phyloP scores from a whole-genome alignment of 768 basidiomycete genomes.

The Termitomyces sp. region DNA sequence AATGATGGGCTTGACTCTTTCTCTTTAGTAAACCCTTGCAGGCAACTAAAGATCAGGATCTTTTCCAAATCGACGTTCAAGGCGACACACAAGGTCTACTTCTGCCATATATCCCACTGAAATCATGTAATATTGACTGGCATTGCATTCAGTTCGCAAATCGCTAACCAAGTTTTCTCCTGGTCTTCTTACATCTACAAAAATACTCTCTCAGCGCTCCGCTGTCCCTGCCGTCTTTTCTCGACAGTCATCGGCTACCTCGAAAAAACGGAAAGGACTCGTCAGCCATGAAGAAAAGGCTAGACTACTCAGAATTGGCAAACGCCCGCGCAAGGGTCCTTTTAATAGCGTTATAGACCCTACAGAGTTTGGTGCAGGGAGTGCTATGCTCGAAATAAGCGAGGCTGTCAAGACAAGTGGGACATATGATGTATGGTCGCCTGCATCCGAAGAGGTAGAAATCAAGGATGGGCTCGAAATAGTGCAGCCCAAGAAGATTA shows the following conservation, averaged over 20 bases:
- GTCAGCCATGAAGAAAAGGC: conserved; percentile 72
- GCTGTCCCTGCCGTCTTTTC: conserved; percentile 83
- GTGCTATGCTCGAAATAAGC: conserved; percentile 58
- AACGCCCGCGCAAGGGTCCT: conserved; percentile 66
- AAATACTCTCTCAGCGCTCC: conserved; percentile 82
- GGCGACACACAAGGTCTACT: conserved; percentile 72
- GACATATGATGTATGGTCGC: conserved; percentile 61
- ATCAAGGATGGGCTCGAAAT: conserved; percentile 38
- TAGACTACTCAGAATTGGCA: conserved; percentile 71
- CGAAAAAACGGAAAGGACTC: conserved; percentile 38
- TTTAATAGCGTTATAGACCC: conserved; percentile 71
- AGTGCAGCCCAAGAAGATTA: conserved; percentile 41
- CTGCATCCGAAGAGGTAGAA: conserved; percentile 26
- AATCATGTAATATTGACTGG: not conserved
- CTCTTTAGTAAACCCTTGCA: conserved; percentile 53
- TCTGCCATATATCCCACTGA: not conserved
- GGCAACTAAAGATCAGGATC: conserved; percentile 63
- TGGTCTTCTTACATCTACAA: conserved; percentile 59
- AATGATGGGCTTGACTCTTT: not conserved
- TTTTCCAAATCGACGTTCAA: conserved; percentile 77
- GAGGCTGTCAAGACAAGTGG: conserved; percentile 70
- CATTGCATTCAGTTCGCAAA: conserved; percentile 48
- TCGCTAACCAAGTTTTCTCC: conserved; percentile 52
- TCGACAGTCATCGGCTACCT: conserved; percentile 31
- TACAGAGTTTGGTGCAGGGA: conserved; percentile 62